Evolutionary conservation across 495 filamentous ascomycete genomes (phyloP), one percentile per base, ranked within the genome.

Genomic region (Aspergillus saccharolyticus): DNA sequence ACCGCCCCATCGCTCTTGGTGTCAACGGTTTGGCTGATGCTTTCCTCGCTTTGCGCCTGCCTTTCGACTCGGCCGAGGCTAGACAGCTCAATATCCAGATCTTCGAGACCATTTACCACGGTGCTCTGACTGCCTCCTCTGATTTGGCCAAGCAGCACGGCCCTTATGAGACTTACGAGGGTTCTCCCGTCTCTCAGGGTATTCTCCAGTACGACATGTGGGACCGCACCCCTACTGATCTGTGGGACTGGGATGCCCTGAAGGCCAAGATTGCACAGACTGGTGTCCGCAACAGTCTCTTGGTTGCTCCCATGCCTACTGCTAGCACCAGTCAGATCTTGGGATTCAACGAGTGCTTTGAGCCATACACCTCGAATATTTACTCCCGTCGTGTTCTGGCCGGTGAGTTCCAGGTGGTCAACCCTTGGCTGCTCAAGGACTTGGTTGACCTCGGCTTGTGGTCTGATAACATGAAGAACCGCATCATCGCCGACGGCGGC

Each of bases 391-490:
- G 94, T 82, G 94, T 98, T 44, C 80, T 98, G 58, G 94, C 94
- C 57, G 94, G 94, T 67, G 94, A 98, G 71, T 98, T 98, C 85
- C 94, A 98, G 76, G 90, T 98, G 51, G 94, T 98, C 74, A 98
- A 98, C 81, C 94, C 94, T 24, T 97, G 95, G 95, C 78, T 98
- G 49, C 85, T 98, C 54, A 97, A 96, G 81, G 94, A 98, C 66
- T 84, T 98, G 16, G 94, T 98, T 56, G 94, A 98, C 64, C 88
- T 97, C 79, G 94, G 94, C 59, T 82, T 98, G 28, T 98, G 94
- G 94, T 96, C 92, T 39, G 94, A 98, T 75, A 91, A 91, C 80
- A 98, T 98, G 94, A 98, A 98, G 83, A 98, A 98, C 79, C 90
- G 94, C 63, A 98, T 98, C 80, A 97, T 98, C 65, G 87, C 94